A percentile compares a stretch with the other conserved stretches of the same genome.
phyloP scores from a whole-genome alignment of 441 rosid species.

The Francoa sonchifolia region DNA sequence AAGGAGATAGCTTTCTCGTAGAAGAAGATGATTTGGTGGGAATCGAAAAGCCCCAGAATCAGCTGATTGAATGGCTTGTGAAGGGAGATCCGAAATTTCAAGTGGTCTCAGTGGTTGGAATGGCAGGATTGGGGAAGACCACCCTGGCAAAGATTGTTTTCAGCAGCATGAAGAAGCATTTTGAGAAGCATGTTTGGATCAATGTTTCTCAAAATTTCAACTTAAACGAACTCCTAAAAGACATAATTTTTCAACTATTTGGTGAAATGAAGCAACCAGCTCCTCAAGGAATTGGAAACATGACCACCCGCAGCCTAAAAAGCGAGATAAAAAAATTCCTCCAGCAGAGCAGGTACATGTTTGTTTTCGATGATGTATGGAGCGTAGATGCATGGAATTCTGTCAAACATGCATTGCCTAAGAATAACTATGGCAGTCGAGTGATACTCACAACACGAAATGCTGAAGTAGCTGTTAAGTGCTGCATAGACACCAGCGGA shows the following conservation, averaged over 20 bases:
- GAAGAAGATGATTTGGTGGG: conserved; percentile 15
- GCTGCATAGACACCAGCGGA: conserved; percentile 13
- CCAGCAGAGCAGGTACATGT: conserved; percentile 18
- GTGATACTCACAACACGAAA: conserved; percentile 25
- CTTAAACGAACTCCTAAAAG: conserved; percentile 11
- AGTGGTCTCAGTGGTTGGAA: conserved; percentile 12
- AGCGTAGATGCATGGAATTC: conserved; percentile 21
- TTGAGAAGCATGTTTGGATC: conserved; percentile 10
- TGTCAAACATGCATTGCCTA: conserved; percentile 20
- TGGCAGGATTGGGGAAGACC: conserved; percentile 19
- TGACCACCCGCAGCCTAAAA: conserved; percentile 15
- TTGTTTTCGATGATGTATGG: conserved; percentile 32
- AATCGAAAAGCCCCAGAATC: conserved; percentile 13
- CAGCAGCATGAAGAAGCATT: conserved; percentile 10
- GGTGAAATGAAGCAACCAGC: not conserved
- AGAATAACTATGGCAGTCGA: conserved; percentile 17
- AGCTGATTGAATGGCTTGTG: conserved; percentile 6
- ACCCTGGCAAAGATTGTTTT: conserved; percentile 14
- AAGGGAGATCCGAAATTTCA: conserved; percentile 1
- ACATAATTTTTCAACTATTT: conserved; percentile 10
- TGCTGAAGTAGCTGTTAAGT: conserved; percentile 13
- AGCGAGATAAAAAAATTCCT: conserved; percentile 14
- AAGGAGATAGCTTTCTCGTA: conserved; percentile 12
- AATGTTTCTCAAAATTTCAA: conserved; percentile 11
- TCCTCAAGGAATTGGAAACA: conserved; percentile 7